Evolutionary conservation across 257 asterid species (phyloP).

Genomic region (Jaltomata sinuosa): DNA sequence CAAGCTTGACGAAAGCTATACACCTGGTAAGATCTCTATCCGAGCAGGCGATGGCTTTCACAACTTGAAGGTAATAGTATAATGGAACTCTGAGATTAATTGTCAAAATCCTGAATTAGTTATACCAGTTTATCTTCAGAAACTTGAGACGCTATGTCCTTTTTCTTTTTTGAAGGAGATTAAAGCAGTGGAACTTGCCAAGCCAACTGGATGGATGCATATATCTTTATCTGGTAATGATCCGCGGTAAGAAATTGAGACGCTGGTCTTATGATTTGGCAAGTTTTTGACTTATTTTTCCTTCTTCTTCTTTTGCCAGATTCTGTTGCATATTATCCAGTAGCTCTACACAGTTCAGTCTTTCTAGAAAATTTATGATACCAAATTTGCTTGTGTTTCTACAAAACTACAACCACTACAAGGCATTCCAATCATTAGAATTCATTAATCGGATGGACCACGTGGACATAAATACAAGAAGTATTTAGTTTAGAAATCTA

Average conservation of each 20-base stretch:
- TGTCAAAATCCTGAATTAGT: not conserved
- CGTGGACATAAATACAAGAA: not conserved
- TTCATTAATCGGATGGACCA: not conserved
- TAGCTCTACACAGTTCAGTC: not conserved
- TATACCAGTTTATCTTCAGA: not conserved
- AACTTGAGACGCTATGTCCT: not conserved
- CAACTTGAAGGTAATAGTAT: constrained; percentile 64
- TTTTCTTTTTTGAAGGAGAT: constrained; percentile 49
- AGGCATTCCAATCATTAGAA: not conserved
- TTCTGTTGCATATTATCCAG: not conserved
- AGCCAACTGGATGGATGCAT: constrained; percentile 89
- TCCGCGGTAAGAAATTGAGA: constrained; percentile 50
- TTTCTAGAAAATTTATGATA: not conserved
- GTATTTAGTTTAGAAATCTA: not conserved
- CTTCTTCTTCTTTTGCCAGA: not conserved
- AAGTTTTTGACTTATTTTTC: not conserved
- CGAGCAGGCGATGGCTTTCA: constrained; percentile 97
- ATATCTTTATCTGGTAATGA: constrained; percentile 84
- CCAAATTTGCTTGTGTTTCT: not conserved
- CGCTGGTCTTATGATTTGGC: not conserved
- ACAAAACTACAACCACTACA: not conserved
- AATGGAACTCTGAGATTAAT: not conserved
- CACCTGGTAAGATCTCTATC: constrained; percentile 84
- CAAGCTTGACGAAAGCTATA: constrained; percentile 96
- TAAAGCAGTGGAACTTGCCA: constrained; percentile 75